Base-by-base conservation (phyloP, 768 basidiomycete genomes). In the Suillus sp. region DNA sequence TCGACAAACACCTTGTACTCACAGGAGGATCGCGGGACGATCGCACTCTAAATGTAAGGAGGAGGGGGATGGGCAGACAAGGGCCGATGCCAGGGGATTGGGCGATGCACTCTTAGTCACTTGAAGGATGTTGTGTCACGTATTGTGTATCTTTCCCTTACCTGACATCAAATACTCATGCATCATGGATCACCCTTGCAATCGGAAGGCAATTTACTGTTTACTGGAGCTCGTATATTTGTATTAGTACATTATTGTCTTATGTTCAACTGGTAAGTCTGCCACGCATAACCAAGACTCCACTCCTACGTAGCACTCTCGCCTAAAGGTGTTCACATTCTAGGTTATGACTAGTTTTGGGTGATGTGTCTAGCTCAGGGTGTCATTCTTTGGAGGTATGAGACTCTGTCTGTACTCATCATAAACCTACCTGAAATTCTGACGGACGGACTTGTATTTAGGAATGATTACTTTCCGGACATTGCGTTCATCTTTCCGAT, bases 351-450 rank as follows among this genome's bases (percentile, higher is more conserved):
- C 13, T 88, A 85, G 83, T 72, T 88, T 34, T 86, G 86, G 73
- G 89, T 89, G 64, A 88, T 87, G 89, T 86, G 88, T n/a, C n/a
- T n/a, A n/a, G n/a, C n/a, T n/a, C n/a, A n/a, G 89, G 89, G 77
- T 89, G 16, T 77, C 85, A 13, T 91, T 90, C 78, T 86, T 90
- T 70, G 87, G 83, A 77, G 89, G 87, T 74, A 40, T 48, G 22
- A 57, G 37, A 14, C n/a, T n/a, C 42, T 20, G 20, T 27, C 11
- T 13, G 13, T 30, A 51, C 27, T 50, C 16, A 50, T 34, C 30
- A 34, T 14, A 11, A 11, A 53, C 20, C 3, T 34, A 11, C 20
- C 11, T 34, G 32, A 34, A 34, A 34, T 18, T 53, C 32, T 53
- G 32, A 53, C 20, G 30, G 48, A 50, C 8, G 14, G 30, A 34